These are phyloP conservation scores for Cicer pinnatifidum DNA, from an alignment of 306 rosid species.

Conservation along the genomic window DNA sequence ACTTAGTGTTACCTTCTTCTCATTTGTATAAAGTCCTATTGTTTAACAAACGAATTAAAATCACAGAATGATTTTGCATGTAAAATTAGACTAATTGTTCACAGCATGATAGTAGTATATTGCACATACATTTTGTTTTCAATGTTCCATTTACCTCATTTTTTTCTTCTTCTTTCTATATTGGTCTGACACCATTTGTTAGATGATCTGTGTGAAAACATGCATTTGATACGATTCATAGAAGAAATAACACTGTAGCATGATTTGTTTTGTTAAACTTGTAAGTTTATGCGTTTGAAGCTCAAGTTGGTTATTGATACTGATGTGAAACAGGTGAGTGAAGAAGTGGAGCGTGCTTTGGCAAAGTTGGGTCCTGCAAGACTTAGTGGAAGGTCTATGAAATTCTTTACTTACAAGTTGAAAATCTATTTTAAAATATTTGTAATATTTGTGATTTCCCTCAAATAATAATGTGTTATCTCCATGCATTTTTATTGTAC, in stretches of 20 bases:
- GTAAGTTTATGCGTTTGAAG: slow-evolving; percentile 30
- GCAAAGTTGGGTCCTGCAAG: slow-evolving; percentile 88
- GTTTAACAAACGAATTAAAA: background rate
- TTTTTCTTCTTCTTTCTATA: slow-evolving; percentile 16
- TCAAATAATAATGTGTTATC: slow-evolving; percentile 21
- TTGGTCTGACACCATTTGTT: slow-evolving; percentile 4
- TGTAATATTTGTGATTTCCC: slow-evolving; percentile 24
- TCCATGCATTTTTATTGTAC: slow-evolving; percentile 26
- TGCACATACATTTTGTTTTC: slow-evolving; percentile 15
- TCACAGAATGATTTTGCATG: background rate
- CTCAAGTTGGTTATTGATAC: slow-evolving; percentile 30
- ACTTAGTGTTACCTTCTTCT: background rate
- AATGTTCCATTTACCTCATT: background rate
- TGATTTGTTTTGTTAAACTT: slow-evolving; percentile 16
- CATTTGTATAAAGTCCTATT: background rate
- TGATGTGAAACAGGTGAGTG: slow-evolving; percentile 77
- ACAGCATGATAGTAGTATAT: background rate
- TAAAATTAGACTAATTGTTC: slow-evolving; percentile 1
- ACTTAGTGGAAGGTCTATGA: slow-evolving; percentile 71
- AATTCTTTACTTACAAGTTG: slow-evolving; percentile 28
- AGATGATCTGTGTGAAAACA: slow-evolving; percentile 16
- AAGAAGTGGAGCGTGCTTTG: slow-evolving; percentile 95
- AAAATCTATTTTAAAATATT: slow-evolving; percentile 35
- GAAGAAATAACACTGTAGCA: slow-evolving; percentile 1
- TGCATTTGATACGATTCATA: slow-evolving; percentile 29